Evolutionary conservation across 2,329 filamentous ascomycete genomes (phyloP).

Genomic region (Setomelanomma holmii): DNA sequence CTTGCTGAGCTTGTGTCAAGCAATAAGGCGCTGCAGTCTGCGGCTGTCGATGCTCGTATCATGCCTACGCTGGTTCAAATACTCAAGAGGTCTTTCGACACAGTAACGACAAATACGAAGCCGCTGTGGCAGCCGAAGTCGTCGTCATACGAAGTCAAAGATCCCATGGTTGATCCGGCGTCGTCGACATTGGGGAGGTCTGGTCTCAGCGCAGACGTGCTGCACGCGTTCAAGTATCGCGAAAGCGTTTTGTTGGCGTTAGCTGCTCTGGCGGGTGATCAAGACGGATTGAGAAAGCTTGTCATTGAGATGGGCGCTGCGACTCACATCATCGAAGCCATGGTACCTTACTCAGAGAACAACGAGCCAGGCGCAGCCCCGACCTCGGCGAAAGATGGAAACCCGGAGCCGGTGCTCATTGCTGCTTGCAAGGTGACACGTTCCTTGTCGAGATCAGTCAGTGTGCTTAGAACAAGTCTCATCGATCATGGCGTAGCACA

Average conservation of each 20-base stretch:
- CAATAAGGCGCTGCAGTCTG: slow-evolving; percentile 79
- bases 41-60: slow-evolving; percentile 74
- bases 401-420: slow-evolving; percentile 78
- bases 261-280: slow-evolving; percentile 79
- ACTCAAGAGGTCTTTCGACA: slow-evolving; percentile 71
- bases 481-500: slow-evolving; percentile 84
- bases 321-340: slow-evolving; percentile 81
- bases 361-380: slow-evolving; percentile 39
- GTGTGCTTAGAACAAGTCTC: slow-evolving; percentile 81
- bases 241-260: slow-evolving; percentile 80
- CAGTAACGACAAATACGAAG: slow-evolving; percentile 56
- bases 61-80: slow-evolving; percentile 69
- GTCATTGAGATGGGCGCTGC: slow-evolving; percentile 84
- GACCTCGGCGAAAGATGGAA: slow-evolving; percentile 66
- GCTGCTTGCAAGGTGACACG: slow-evolving; percentile 84
- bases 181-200: slow-evolving; percentile 44
- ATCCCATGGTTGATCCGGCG: slow-evolving; percentile 35
- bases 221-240: slow-evolving; percentile 77
- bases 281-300: slow-evolving; percentile 82
- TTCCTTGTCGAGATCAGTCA: slow-evolving; percentile 84
- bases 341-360: slow-evolving; percentile 66
- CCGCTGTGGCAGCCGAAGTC: slow-evolving; percentile 63
- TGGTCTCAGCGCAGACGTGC: slow-evolving; percentile 57
- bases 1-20: slow-evolving; percentile 81
- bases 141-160: slow-evolving; percentile 28